These are phyloP conservation scores for Thamnidium elegans DNA, from an alignment of 192 early-diverging fungal species.

Conservation along the genomic window DNA sequence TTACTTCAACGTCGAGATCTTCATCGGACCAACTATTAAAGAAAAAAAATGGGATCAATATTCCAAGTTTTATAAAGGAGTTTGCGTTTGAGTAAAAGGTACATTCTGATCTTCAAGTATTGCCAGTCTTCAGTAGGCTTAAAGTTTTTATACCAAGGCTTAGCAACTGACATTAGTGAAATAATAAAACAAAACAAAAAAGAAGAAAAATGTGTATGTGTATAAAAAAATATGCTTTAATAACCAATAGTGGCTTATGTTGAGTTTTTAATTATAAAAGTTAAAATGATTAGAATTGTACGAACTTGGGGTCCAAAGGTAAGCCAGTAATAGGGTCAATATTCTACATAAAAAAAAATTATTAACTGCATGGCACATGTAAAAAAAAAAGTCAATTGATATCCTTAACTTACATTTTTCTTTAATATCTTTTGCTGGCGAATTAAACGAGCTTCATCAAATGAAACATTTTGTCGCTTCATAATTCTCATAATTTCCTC, in stretches of 20 bases:
- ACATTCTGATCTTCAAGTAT: conserved; percentile 17
- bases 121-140: conserved; percentile 16
- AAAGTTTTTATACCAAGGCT: conserved; percentile 2
- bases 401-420: conserved; percentile 36
- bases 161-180: conserved; percentile 3
- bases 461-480: conserved; percentile 46
- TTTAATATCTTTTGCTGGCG: conserved; percentile 53
- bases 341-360: conserved; percentile 24
- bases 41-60: background rate
- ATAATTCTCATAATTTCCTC: conserved; percentile 55
- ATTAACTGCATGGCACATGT: background rate
- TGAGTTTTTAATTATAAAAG: no score
- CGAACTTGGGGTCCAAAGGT: conserved; percentile 55
- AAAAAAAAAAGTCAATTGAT: background rate
- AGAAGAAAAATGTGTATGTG: background rate
- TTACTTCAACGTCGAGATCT: conserved; percentile 9
- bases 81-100: background rate
- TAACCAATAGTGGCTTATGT: no score
- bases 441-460: conserved; percentile 59
- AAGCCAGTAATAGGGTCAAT: conserved; percentile 59
- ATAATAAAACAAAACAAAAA: background rate
- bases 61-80: background rate
- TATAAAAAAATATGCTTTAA: background rate
- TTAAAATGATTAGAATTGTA: conserved; percentile 5
- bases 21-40: conserved; percentile 20